Evolutionary conservation across 1,284 basidiomycete genomes (phyloP), one percentile per base, ranked within the genome.

Genomic region (Pseudozyma sp.): DNA sequence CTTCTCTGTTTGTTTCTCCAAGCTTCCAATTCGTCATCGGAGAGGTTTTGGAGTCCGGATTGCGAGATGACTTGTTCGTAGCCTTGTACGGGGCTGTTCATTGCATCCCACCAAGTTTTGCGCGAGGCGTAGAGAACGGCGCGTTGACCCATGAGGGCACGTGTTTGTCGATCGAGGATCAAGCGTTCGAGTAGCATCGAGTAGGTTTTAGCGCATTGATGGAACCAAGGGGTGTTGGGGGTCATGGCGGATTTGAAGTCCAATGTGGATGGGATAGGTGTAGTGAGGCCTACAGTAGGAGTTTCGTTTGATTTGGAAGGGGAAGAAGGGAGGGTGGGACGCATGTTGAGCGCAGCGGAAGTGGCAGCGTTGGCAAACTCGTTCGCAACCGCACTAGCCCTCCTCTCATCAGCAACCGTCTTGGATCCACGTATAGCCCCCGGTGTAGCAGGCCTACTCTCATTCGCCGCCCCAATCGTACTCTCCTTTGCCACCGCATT

Each of bases 71-170:
- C 85, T 52, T 87, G 86, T 21, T 88, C 83, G 77, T 88, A 89
- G 6, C 88, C 87, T 53, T 87, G 87, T 9, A 89, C 88, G 61
- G 88, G 87, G 40, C 85, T 82, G 71, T 88, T 88, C 88, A 89
- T 89, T 2, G 88, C 88, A 69, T 87, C 87, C 86, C 86, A 87
- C 88, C 88, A 89, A 1, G 87, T 88, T 55, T 85, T 86, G 8
- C 86, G n/a, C 81, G 76, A 71, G 0, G 83, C 87, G 52, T 85
- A 85, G 43, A 86, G 86, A 52, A 78, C 81, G 0, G 86, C 88
- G 21, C 67, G 81, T 55, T 70, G 62, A 13, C 86, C 85, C 88
- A 89, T 89, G 18, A 78, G 73, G 2, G 70, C 73, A n/a, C 88
- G 82, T 38, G 84, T 69, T 1, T 78, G 78, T 16, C 83, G 82